These are phyloP conservation scores for Leishmania tropica DNA, from an alignment of 208 protist genomes.

Conservation along the genomic window DNA sequence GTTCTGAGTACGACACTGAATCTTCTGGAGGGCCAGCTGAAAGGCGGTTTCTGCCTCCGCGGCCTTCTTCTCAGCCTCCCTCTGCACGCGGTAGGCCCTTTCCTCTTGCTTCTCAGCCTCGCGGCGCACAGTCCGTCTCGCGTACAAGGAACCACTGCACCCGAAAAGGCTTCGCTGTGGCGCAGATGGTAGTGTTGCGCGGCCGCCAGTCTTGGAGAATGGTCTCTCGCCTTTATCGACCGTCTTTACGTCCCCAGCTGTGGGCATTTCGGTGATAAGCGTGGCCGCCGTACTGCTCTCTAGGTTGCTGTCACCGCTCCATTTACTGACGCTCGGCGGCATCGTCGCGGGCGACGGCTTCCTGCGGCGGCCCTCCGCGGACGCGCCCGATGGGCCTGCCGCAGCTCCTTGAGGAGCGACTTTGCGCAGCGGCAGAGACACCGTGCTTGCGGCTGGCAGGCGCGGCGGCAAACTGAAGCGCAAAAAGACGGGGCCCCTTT, in stretches of 20 bases:
- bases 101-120: slow-evolving; percentile 25
- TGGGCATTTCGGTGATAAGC: neutral
- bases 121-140: neutral
- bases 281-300: neutral
- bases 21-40: slow-evolving; percentile 22
- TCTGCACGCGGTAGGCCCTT: slow-evolving; percentile 15
- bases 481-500: slow-evolving; percentile 14
- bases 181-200: neutral
- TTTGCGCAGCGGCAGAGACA: neutral
- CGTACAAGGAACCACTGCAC: neutral
- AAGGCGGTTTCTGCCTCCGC: slow-evolving; percentile 22
- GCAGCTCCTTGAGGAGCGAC: neutral
- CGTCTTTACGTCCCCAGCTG: neutral
- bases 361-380: neutral
- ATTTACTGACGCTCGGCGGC: neutral
- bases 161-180: slow-evolving; percentile 12
- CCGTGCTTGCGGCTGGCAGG: neutral
- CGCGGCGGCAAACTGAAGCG: slow-evolving; percentile 21
- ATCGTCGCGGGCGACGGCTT: neutral
- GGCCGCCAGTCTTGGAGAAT: neutral
- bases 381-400: neutral
- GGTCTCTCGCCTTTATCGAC: neutral
- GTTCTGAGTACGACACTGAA: slow-evolving; percentile 42
- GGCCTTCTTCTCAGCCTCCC: slow-evolving; percentile 9
- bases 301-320: neutral